Conservation (phyloP, 2,329 filamentous ascomycete genomes). For the Thelonectria discophora region DNA sequence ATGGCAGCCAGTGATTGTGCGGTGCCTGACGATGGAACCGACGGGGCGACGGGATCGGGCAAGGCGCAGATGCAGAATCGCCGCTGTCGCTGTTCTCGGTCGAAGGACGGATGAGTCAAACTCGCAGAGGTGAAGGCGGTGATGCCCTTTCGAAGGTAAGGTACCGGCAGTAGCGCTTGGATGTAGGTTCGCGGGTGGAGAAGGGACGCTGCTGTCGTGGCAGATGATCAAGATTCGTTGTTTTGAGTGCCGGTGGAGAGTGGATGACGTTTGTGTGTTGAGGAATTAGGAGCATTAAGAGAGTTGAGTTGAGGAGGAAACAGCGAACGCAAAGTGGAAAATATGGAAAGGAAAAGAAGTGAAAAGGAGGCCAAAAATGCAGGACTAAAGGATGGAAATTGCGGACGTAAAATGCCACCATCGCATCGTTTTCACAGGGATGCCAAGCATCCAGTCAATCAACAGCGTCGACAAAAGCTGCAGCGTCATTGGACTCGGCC, state of each 20-base stretch:
- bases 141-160: slow-evolving; percentile 10
- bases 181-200: slow-evolving; percentile 22
- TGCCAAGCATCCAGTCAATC: slow-evolving; percentile 8
- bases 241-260: neutral
- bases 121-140: neutral
- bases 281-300: neutral
- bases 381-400: slow-evolving; percentile 8
- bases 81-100: slow-evolving; percentile 9
- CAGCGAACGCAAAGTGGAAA: neutral
- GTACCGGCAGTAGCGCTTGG: slow-evolving; percentile 5
- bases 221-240: neutral
- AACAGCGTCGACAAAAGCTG: slow-evolving; percentile 2
- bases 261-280: slow-evolving; percentile 2
- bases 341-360: neutral
- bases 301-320: neutral
- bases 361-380: neutral
- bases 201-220: slow-evolving; percentile 17
- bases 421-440: neutral
- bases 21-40: slow-evolving; percentile 23
- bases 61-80: neutral
- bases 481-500: slow-evolving; percentile 16
- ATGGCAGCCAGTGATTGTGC: slow-evolving; percentile 28
- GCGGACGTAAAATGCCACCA: slow-evolving; percentile 14
- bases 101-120: slow-evolving; percentile 1
- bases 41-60: slow-evolving; percentile 12